Evolutionary conservation across 495 filamentous ascomycete species (phyloP).

Genomic region (Haplographium delicatum): DNA sequence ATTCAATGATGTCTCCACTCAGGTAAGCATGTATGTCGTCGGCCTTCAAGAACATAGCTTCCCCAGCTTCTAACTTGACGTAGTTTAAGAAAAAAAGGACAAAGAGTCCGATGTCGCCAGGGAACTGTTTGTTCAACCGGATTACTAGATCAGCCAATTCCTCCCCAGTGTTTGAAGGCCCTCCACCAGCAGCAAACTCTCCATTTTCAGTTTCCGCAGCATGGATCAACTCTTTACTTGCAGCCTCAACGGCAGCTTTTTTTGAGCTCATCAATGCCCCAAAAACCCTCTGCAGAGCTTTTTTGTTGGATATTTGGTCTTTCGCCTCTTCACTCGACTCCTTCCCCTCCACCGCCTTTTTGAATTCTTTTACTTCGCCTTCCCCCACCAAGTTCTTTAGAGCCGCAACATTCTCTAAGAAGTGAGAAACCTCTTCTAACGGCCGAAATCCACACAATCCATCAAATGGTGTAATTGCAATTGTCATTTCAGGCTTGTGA

Average conservation of each 20-base stretch:
- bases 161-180: constrained; percentile 51
- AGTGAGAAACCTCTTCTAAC: constrained; percentile 77
- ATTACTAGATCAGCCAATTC: constrained; percentile 71
- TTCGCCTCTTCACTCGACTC: constrained; percentile 55
- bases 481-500: constrained; percentile 99
- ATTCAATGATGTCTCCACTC: constrained; percentile 95
- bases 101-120: constrained; percentile 70
- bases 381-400: constrained; percentile 75
- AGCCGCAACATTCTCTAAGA: constrained; percentile 66
- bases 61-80: constrained; percentile 72
- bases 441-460: constrained; percentile 95
- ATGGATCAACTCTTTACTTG: constrained; percentile 60
- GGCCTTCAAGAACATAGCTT: constrained; percentile 93
- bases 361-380: constrained; percentile 59
- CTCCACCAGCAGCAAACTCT: constrained; percentile 59
- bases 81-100: constrained; percentile 81
- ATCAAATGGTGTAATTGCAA: constrained; percentile 93
- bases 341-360: constrained; percentile 58
- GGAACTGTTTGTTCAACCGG: constrained; percentile 72
- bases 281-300: constrained; percentile 69
- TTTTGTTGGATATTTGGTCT: constrained; percentile 64
- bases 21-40: constrained; percentile 98
- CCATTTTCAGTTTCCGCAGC: constrained; percentile 59
- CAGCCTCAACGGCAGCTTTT: constrained; percentile 55
- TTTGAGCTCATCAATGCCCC: constrained; percentile 72